phyloP scores from a whole-genome alignment of 148 eudicot genomes.

The Salicornia ramosissima region DNA sequence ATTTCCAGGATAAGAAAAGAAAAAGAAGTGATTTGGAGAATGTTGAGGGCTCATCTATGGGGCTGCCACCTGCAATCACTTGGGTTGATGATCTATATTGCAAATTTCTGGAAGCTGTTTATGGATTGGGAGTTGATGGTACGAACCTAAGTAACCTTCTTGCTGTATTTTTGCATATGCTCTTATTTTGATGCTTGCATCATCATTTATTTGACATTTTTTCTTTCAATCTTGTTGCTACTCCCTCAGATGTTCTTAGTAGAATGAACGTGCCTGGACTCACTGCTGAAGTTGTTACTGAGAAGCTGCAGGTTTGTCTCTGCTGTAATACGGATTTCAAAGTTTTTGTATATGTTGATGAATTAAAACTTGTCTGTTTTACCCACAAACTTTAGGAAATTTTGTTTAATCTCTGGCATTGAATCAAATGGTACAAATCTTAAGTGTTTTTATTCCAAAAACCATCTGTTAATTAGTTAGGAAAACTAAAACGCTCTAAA shows the following conservation, averaged over 20 bases:
- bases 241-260: not conserved
- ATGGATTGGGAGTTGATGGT: slow-evolving; percentile 1
- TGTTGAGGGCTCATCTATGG: not conserved
- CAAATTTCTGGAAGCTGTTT: not conserved
- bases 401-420: not conserved
- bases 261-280: slow-evolving; percentile 9
- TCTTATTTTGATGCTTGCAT: not conserved
- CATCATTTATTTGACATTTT: not conserved
- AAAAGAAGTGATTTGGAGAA: not conserved
- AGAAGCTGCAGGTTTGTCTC: slow-evolving; percentile 18
- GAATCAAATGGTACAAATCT: not conserved
- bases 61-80: not conserved
- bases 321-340: not conserved
- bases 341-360: not conserved
- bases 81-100: not conserved
- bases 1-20: not conserved
- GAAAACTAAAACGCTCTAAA: not conserved
- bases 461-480: too few species aligned
- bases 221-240: slow-evolving; percentile 7
- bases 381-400: not conserved
- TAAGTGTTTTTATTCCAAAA: not conserved
- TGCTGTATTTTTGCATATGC: not conserved
- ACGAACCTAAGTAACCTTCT: not conserved
- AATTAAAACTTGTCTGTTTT: not conserved
- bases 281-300: not conserved